phyloP scores from a whole-genome alignment of 2,329 filamentous ascomycete species.

The Phyllosticta citribraziliensis region DNA sequence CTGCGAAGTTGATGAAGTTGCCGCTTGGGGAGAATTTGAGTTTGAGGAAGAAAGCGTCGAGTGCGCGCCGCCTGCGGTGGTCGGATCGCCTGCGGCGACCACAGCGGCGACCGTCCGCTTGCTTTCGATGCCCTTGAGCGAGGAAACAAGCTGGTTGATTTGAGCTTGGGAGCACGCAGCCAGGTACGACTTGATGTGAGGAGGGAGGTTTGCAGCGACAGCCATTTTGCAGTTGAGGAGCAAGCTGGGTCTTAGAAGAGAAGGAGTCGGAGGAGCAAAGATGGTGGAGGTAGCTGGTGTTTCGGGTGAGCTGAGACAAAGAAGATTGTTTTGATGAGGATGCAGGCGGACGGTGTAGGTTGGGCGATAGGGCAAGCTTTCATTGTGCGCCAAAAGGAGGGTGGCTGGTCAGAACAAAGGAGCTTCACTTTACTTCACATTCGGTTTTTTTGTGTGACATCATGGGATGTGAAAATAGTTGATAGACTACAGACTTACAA shows the following conservation, averaged over 20 bases:
- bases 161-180: background rate
- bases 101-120: background rate
- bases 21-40: background rate
- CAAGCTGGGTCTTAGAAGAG: background rate
- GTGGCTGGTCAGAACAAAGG: background rate
- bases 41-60: background rate
- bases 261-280: background rate
- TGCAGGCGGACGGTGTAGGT: background rate
- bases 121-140: background rate
- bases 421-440: background rate
- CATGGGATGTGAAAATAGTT: background rate
- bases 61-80: background rate
- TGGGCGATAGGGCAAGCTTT: background rate
- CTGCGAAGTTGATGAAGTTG: background rate
- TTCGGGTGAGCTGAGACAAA: background rate
- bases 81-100: background rate
- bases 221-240: background rate
- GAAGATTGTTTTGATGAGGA: background rate
- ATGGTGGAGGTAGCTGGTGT: background rate
- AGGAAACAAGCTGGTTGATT: background rate
- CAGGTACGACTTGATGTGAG: background rate
- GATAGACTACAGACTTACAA: background rate
- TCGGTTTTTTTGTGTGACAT: too few species aligned
- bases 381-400: background rate
- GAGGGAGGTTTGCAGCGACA: background rate